Base-by-base conservation (phyloP, 1,284 basidiomycete species). In the Sanguinoderma infundibulare region DNA sequence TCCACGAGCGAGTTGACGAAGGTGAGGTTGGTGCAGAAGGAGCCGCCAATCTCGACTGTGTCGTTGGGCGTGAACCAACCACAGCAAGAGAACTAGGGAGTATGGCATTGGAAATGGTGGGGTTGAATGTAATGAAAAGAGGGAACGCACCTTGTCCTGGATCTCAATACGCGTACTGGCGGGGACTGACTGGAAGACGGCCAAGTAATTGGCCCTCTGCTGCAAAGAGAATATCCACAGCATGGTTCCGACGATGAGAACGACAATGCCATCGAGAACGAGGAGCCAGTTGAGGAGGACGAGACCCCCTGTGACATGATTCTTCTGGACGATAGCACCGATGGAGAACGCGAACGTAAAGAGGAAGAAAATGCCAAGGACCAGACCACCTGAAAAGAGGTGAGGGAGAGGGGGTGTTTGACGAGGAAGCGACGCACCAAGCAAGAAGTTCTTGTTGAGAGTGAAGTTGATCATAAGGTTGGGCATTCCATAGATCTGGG, bases 191-290 rank as follows among this genome's bases (percentile, higher is more conserved):
- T 75, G 64, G 81, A 87, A 95, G 12, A 86, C 73, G 1, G 67
- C 64, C 64, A 85, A 82, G 76, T 88, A 94, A 69, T 91, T 85
- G 49, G 78, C 76, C 32, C 88, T 84, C 72, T 93, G 87, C 57
- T 81, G 74, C 15, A 96, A 81, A 2, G 92, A 92, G 73, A 79
- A 91, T 76, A 90, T 85, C 93, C 94, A 95, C 59, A 95, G 76
- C 63, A 85, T 83, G 22, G 86, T 85, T 53, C 91, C 92, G 47
- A 92, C 75, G 54, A 87, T 69, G 56, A 89, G 74, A 39, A 89
- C 79, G 26, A 81, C 79, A 52, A 90, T 69, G 14, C 81, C 81
- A 67, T 93, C 87, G 36, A 81, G 59, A 42, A 94, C 75, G 53
- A 95, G 84, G 15, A 80, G 66, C 79, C 87, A 91, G 76, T 94